Evolutionary conservation across 352 stramenopile genomes (phyloP).

Genomic region (Phytophthora palmivora): DNA sequence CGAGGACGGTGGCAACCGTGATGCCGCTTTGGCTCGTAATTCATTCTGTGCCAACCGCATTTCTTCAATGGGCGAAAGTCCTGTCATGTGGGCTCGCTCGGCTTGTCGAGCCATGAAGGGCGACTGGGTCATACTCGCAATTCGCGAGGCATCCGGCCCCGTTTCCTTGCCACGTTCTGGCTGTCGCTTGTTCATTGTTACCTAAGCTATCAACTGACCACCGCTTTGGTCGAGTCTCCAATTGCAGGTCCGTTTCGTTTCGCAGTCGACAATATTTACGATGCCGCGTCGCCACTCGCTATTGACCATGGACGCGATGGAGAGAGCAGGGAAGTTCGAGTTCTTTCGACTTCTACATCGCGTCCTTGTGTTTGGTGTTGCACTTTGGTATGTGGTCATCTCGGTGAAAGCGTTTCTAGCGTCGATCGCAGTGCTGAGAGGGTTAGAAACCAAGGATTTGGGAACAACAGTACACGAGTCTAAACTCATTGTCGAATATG

Average conservation of each 20-base stretch:
- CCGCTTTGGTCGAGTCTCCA: background rate
- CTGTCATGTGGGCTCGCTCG: slow-evolving; percentile 73
- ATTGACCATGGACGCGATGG: slow-evolving; percentile 10
- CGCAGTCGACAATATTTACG: background rate
- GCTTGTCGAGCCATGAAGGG: slow-evolving; percentile 82
- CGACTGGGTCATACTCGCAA: slow-evolving; percentile 40
- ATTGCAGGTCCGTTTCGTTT: slow-evolving; percentile 3
- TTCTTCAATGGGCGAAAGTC: slow-evolving; percentile 84
- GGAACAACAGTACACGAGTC: slow-evolving; percentile 16
- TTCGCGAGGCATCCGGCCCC: slow-evolving; percentile 15
- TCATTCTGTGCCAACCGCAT: slow-evolving; percentile 86
- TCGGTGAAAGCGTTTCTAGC: slow-evolving; percentile 21
- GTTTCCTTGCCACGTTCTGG: slow-evolving; percentile 19
- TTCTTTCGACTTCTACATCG: slow-evolving; percentile 24
- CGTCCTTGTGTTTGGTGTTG: slow-evolving; percentile 20
- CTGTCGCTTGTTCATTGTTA: slow-evolving; percentile 18
- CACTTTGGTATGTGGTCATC: slow-evolving; percentile 34
- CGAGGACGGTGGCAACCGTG: slow-evolving; percentile 38
- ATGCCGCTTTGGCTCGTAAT: slow-evolving; percentile 72
- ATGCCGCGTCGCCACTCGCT: slow-evolving; percentile 1
- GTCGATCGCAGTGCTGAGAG: slow-evolving; percentile 24
- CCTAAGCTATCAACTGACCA: background rate
- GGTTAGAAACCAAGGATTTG: slow-evolving; percentile 27
- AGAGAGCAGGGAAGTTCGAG: slow-evolving; percentile 5
- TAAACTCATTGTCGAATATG: slow-evolving; percentile 37